Evolutionary conservation across 148 eudicot genomes (phyloP).

Genomic region (Amaranthus hypochondriacus): DNA sequence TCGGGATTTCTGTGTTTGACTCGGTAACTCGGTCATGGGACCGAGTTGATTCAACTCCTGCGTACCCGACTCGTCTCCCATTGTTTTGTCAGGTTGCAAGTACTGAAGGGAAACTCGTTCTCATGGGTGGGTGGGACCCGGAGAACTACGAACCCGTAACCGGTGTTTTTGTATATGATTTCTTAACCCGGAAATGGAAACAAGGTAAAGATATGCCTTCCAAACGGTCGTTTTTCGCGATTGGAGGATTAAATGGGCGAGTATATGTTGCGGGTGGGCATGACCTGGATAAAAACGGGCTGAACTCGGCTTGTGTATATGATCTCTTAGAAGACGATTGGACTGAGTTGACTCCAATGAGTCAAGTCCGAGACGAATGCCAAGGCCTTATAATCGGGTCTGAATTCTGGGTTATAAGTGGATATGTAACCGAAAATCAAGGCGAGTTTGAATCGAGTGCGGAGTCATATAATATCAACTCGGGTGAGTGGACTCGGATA

Average conservation of each 20-base stretch:
- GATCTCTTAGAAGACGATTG: constrained; percentile 42
- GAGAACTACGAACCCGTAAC: constrained; percentile 44
- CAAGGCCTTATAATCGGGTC: constrained; percentile 54
- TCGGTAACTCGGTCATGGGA: constrained; percentile 40
- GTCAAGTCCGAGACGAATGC: constrained; percentile 73
- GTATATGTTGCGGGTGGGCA: constrained; percentile 73
- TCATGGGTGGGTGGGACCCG: constrained; percentile 81
- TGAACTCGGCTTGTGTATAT: constrained; percentile 46
- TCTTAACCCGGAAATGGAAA: constrained; percentile 46
- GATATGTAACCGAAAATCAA: constrained; percentile 61
- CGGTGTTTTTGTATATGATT: constrained; percentile 59
- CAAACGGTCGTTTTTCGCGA: constrained; percentile 52
- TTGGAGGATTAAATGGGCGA: constrained; percentile 30
- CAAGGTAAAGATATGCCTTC: constrained; percentile 55
- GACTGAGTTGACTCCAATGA: constrained; percentile 56
- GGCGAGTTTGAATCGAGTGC: constrained; percentile 56
- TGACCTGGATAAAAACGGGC: constrained; percentile 64
- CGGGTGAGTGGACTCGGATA: constrained; percentile 47
- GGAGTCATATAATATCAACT: constrained; percentile 31
- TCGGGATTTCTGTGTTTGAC: constrained; percentile 51
- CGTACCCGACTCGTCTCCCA: constrained; percentile 55
- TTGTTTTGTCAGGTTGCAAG: constrained; percentile 61
- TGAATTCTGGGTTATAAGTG: constrained; percentile 82
- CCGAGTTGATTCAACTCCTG: constrained; percentile 48
- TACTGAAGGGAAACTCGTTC: constrained; percentile 55